Percentiles rank a stretch among this genome's conserved stretches.
Conservation (phyloP, 2,329 filamentous ascomycete species). For the Colletotrichum lentis region DNA sequence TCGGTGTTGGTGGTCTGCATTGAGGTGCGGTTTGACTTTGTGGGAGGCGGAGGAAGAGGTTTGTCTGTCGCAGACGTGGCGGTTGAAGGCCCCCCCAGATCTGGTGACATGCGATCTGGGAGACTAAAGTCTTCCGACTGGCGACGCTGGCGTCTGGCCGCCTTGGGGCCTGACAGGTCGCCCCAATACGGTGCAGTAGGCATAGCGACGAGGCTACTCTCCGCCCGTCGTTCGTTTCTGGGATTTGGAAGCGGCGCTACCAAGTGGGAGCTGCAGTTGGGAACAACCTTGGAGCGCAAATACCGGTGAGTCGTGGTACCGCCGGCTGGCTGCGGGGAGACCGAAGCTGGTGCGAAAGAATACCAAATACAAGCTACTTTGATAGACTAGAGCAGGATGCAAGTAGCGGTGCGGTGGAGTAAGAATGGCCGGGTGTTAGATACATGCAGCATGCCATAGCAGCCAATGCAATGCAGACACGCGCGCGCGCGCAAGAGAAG, state of each 20-base stretch:
- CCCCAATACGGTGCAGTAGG: slow-evolving; percentile 59
- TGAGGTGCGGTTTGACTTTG: slow-evolving; percentile 58
- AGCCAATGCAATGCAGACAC: slow-evolving; percentile 59
- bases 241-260: slow-evolving; percentile 34
- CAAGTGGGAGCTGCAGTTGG: slow-evolving; percentile 20
- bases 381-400: slow-evolving; percentile 26
- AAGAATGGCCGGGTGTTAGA: slow-evolving; percentile 37
- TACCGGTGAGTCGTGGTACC: slow-evolving; percentile 23
- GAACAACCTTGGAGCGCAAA: slow-evolving; percentile 25
- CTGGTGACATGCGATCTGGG: slow-evolving; percentile 40
- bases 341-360: slow-evolving; percentile 7
- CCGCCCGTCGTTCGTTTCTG: slow-evolving; percentile 41
- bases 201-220: slow-evolving; percentile 43
- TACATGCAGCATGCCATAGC: slow-evolving; percentile 40
- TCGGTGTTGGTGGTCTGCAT: slow-evolving; percentile 65
- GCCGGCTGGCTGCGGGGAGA: slow-evolving; percentile 24
- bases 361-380: slow-evolving; percentile 24
- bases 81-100: slow-evolving; percentile 21
- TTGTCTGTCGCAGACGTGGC: slow-evolving; percentile 36
- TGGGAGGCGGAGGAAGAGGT: slow-evolving; percentile 19
- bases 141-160: slow-evolving; percentile 38
- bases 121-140: slow-evolving; percentile 38
- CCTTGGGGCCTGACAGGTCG: slow-evolving; percentile 48
- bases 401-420: slow-evolving; percentile 30
- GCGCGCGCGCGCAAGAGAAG: slow-evolving; percentile 46